Conservation (phyloP, 2,329 filamentous ascomycete species). For the Hymenoscyphus fructigenus region DNA sequence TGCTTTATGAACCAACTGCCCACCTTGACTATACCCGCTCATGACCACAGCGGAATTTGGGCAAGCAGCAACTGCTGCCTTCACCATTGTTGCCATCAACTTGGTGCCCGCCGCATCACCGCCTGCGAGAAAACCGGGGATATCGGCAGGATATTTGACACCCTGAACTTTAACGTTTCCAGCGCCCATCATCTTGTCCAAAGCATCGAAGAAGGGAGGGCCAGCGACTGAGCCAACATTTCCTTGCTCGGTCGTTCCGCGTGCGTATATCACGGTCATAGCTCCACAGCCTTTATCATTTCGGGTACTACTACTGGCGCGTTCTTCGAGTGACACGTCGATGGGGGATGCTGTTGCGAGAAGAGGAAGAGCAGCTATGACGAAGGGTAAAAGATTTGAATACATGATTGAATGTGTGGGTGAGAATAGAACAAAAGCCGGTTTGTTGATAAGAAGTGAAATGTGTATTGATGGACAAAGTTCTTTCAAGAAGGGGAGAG, state of each 20-base stretch:
- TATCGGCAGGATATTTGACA: conserved; percentile 20
- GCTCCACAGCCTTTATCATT: conserved; percentile 39
- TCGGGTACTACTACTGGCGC: no score
- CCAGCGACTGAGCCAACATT: conserved; percentile 52
- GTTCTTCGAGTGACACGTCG: no score
- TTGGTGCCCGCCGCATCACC: conserved; percentile 44
- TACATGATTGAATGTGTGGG: no score
- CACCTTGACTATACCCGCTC: conserved; percentile 24
- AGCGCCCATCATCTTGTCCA: conserved; percentile 43
- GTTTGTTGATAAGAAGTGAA: no score
- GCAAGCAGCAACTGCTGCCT: conserved; percentile 22
- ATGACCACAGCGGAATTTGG: conserved; percentile 26
- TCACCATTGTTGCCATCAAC: conserved; percentile 37
- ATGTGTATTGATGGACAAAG: no score
- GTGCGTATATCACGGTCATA: conserved; percentile 55
- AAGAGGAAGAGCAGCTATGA: no score
- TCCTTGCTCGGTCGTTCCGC: conserved; percentile 52
- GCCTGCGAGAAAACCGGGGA: conserved; percentile 34
- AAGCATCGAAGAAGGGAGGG: conserved; percentile 49
- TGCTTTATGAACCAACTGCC: conserved; percentile 25
- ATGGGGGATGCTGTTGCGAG: no score
- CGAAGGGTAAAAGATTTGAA: no score
- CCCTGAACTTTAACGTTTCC: conserved; percentile 41
- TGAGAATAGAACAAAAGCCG: no score
- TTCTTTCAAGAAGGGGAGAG: no score